Conservation (phyloP, 2,329 filamentous ascomycete species). For the Alternaria sp. region DNA sequence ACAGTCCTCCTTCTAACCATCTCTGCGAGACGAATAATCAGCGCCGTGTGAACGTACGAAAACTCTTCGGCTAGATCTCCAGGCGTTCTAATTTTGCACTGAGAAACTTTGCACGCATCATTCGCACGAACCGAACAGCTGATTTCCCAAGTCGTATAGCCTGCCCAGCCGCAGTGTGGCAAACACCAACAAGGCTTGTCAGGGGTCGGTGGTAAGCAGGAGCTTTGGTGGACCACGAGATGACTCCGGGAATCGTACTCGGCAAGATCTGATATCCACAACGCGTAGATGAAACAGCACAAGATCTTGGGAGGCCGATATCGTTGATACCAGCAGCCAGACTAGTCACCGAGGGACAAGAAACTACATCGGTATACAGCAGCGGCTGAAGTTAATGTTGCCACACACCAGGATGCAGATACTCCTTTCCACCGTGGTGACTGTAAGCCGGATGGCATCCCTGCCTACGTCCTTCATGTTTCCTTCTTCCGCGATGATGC, state of each 20-base stretch:
- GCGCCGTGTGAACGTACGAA: rapidly evolving
- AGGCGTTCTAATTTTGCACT: neutral
- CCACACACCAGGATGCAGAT: neutral
- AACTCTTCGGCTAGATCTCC: neutral
- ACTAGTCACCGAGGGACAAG: neutral
- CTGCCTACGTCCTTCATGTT: neutral
- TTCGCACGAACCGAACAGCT: neutral
- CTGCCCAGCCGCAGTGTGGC: neutral
- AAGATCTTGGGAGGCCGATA: neutral
- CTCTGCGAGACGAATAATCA: rapidly evolving
- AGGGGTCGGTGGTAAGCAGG: neutral
- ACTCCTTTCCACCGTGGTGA: neutral
- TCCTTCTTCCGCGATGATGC: neutral
- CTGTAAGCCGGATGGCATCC: neutral
- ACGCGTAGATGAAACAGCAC: neutral
- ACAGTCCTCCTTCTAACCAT: rapidly evolving
- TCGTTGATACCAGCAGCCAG: neutral
- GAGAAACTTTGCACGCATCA: neutral
- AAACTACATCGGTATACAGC: neutral
- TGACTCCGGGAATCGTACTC: neutral
- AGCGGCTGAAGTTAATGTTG: neutral
- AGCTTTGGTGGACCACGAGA: neutral
- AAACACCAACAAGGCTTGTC: neutral
- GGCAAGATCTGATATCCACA: neutral
- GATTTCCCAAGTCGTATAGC: neutral